These are phyloP conservation scores for Sphagnum contortum DNA, from an alignment of 225 moss, liverwort and hornwort genomes.

Conservation along the genomic window DNA sequence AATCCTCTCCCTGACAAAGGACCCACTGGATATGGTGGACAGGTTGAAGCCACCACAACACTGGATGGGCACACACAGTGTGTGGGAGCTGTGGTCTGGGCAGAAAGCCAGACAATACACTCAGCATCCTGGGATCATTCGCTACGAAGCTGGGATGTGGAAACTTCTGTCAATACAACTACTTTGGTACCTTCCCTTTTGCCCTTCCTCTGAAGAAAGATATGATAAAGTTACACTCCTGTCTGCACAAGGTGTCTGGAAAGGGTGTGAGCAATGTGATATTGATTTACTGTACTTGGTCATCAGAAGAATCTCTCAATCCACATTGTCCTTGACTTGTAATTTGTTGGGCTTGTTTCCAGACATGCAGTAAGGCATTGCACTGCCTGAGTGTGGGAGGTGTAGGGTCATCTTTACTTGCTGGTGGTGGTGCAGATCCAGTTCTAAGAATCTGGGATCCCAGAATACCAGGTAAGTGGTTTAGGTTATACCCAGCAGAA, in stretches of 20 bases:
- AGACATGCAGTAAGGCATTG: slow-evolving; percentile 85
- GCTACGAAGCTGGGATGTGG: slow-evolving; percentile 79
- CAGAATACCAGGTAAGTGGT: slow-evolving; percentile 56
- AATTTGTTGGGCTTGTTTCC: slow-evolving; percentile 1
- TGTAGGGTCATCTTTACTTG: slow-evolving; percentile 56
- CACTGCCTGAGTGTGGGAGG: slow-evolving; percentile 84
- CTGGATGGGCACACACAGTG: slow-evolving; percentile 76
- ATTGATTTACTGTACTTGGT: too few species aligned
- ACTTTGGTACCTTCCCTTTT: slow-evolving; percentile 42
- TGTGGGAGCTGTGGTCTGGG: slow-evolving; percentile 70
- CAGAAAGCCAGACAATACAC: slow-evolving; percentile 56
- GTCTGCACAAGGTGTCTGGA: neutral
- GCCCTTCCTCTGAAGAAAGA: neutral
- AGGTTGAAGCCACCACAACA: slow-evolving; percentile 48
- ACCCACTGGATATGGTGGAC: neutral
- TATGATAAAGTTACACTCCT: too few species aligned
- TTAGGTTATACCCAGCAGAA: neutral
- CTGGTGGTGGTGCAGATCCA: slow-evolving; percentile 77
- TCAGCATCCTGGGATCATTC: slow-evolving; percentile 98
- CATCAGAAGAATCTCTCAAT: too few species aligned
- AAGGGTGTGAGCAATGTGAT: too few species aligned
- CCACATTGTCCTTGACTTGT: too few species aligned
- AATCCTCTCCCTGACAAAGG: too few species aligned
- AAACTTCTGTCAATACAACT: slow-evolving; percentile 52
- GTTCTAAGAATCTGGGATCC: slow-evolving; percentile 91